Conservation (phyloP, 345 rosid species). For the Geranium rotundifolium region DNA sequence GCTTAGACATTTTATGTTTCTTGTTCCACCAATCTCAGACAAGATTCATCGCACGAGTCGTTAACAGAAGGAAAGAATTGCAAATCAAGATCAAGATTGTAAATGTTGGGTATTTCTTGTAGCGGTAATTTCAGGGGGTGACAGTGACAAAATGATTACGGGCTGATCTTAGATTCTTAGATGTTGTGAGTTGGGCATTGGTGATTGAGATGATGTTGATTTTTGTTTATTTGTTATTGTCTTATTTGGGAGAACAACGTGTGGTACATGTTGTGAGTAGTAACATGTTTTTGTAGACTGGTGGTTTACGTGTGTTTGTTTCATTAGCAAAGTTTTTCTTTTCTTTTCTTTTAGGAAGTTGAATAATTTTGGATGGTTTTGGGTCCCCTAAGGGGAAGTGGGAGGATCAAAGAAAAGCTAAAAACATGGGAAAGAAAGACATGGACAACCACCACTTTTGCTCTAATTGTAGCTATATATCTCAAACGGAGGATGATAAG, state of each 20-base stretch:
- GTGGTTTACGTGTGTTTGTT: no score
- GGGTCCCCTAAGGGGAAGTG: background rate
- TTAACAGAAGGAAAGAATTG: no score
- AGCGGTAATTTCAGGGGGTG: background rate
- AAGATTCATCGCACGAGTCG: no score
- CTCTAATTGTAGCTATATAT: background rate
- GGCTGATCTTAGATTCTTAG: background rate
- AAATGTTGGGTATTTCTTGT: no score
- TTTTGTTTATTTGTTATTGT: background rate
- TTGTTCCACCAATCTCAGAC: slow-evolving; percentile 19
- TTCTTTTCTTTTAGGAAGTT: background rate
- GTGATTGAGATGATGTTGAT: background rate
- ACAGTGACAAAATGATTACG: no score
- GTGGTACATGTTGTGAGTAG: slow-evolving; percentile 42
- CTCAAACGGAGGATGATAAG: no score
- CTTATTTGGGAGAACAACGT: slow-evolving; percentile 22
- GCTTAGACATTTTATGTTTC: slow-evolving; percentile 40
- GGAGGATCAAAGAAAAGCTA: background rate
- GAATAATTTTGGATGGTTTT: background rate
- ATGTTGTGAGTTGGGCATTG: background rate
- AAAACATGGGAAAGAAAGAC: slow-evolving; percentile 14
- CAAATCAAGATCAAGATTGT: no score
- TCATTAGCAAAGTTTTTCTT: background rate
- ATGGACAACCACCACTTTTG: slow-evolving; percentile 5
- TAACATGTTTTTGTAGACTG: background rate